phyloP scores from a whole-genome alignment of 495 filamentous ascomycete species.

The Cenococcum geophilum region DNA sequence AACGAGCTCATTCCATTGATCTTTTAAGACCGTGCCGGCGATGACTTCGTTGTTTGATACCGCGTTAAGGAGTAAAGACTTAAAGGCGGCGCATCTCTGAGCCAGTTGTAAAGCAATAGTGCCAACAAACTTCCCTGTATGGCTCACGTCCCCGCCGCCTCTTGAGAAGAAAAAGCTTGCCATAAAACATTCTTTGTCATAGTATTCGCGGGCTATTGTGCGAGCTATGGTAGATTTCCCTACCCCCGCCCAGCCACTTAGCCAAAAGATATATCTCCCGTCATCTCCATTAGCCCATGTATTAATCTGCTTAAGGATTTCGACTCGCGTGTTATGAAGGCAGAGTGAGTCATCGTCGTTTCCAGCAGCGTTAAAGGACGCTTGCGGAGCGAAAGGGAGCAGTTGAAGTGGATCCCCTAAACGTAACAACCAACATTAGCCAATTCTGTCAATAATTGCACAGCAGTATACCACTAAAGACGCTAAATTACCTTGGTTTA shows the following conservation, averaged over 20 bases:
- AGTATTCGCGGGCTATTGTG: too few species aligned
- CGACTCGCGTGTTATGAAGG: slow-evolving; percentile 26
- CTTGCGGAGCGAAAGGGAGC: slow-evolving; percentile 12
- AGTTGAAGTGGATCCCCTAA: not conserved
- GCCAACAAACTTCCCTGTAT: slow-evolving; percentile 20
- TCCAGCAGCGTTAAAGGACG: slow-evolving; percentile 25
- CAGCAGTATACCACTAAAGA: not conserved
- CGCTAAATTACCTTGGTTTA: not conserved
- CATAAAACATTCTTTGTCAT: too few species aligned
- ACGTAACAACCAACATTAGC: not conserved
- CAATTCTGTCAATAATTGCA: not conserved
- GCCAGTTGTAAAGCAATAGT: slow-evolving; percentile 20
- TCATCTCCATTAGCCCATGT: slow-evolving; percentile 22
- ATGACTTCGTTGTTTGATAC: slow-evolving; percentile 9
- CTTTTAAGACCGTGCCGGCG: slow-evolving; percentile 2
- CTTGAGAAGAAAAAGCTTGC: too few species aligned
- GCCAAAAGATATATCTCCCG: slow-evolving; percentile 36
- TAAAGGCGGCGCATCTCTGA: slow-evolving; percentile 2
- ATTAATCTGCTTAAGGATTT: slow-evolving; percentile 29
- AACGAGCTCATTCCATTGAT: slow-evolving; percentile 9
- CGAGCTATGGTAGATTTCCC: too few species aligned
- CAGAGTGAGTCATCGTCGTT: slow-evolving; percentile 24
- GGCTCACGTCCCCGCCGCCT: slow-evolving; percentile 16
- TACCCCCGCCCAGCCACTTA: slow-evolving; percentile 28
- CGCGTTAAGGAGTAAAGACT: not conserved